A percentile compares a stretch with the other conserved stretches of the same genome.
Evolutionary conservation across 495 filamentous ascomycete genomes (phyloP).

Genomic region (Tuber brumale): DNA sequence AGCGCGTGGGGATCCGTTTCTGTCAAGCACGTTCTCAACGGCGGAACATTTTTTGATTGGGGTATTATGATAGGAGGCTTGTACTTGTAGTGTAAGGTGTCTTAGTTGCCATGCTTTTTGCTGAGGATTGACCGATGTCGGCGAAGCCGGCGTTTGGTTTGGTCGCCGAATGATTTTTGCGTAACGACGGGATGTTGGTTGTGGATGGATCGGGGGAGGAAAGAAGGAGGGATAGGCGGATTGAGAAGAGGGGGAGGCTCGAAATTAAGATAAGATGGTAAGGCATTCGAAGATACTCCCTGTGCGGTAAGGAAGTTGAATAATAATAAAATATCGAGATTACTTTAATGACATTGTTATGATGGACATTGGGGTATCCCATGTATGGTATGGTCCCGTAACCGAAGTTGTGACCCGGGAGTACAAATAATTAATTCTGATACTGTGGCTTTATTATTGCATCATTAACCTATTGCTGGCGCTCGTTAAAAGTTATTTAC

Average conservation of each 20-base stretch:
- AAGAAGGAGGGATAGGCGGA: not conserved
- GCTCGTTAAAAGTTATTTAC: not conserved
- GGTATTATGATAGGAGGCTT: not conserved
- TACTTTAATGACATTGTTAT: not conserved
- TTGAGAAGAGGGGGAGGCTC: not conserved
- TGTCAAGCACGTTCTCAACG: conserved; percentile 5
- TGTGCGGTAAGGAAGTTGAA: not conserved
- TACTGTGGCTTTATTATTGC: not conserved
- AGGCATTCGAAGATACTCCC: not conserved
- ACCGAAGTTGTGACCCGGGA: not conserved
- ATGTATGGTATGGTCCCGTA: not conserved
- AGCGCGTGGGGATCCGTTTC: not conserved
- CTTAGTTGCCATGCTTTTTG: not conserved
- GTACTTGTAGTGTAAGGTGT: not conserved
- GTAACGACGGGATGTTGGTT: not conserved
- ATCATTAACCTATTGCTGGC: not conserved
- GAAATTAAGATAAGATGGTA: not conserved
- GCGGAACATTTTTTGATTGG: conserved; percentile 4
- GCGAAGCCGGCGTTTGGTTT: not conserved
- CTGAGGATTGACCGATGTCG: not conserved
- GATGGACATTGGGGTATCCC: not conserved
- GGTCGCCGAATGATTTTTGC: conserved; percentile 2
- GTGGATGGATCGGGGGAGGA: not conserved
- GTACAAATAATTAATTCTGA: not conserved
- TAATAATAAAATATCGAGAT: not conserved